Percentiles rank a stretch among this genome's conserved stretches.
Conservation (phyloP, 495 filamentous ascomycete genomes). For the Saxophila tyrrhenica region DNA sequence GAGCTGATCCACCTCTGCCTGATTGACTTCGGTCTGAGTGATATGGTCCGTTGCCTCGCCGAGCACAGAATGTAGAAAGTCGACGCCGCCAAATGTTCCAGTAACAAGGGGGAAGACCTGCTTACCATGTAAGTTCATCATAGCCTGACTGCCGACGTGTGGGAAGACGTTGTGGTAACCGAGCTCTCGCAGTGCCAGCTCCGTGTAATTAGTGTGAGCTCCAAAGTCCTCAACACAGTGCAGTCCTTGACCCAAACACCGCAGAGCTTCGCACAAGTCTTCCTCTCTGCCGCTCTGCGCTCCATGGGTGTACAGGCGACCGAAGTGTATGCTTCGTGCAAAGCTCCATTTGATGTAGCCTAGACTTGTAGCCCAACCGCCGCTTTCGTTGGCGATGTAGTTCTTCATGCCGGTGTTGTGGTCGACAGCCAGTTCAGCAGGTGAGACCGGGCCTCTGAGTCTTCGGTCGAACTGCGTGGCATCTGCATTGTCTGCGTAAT, state of each 20-base stretch:
- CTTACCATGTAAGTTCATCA: slow-evolving; percentile 62
- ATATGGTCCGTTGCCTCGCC: slow-evolving; percentile 94
- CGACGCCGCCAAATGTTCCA: slow-evolving; percentile 86
- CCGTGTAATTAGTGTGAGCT: slow-evolving; percentile 89
- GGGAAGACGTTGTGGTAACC: slow-evolving; percentile 74
- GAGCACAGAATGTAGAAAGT: slow-evolving; percentile 93
- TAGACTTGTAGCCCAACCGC: slow-evolving; percentile 76
- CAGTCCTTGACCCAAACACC: slow-evolving; percentile 79
- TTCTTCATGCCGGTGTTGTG: slow-evolving; percentile 87
- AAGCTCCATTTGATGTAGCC: slow-evolving; percentile 84
- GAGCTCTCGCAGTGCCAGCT: slow-evolving; percentile 76
- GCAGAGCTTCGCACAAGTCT: slow-evolving; percentile 80
- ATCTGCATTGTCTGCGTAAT: slow-evolving; percentile 81
- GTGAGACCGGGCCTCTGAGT: slow-evolving; percentile 62
- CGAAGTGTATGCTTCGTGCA: slow-evolving; percentile 75
- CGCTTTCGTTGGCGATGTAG: slow-evolving; percentile 87
- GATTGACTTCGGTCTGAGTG: slow-evolving; percentile 78
- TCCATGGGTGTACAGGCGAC: slow-evolving; percentile 72
- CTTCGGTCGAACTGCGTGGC: slow-evolving; percentile 76
- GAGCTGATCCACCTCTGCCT: slow-evolving; percentile 86
- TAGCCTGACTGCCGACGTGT: slow-evolving; percentile 63
- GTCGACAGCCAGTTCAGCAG: slow-evolving; percentile 72
- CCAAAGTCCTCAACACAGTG: slow-evolving; percentile 94
- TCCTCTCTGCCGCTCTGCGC: slow-evolving; percentile 59
- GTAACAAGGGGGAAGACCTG: slow-evolving; percentile 74